These are phyloP conservation scores for Trametes versicolor DNA, from an alignment of 1,284 basidiomycete species.

Conservation along the genomic window DNA sequence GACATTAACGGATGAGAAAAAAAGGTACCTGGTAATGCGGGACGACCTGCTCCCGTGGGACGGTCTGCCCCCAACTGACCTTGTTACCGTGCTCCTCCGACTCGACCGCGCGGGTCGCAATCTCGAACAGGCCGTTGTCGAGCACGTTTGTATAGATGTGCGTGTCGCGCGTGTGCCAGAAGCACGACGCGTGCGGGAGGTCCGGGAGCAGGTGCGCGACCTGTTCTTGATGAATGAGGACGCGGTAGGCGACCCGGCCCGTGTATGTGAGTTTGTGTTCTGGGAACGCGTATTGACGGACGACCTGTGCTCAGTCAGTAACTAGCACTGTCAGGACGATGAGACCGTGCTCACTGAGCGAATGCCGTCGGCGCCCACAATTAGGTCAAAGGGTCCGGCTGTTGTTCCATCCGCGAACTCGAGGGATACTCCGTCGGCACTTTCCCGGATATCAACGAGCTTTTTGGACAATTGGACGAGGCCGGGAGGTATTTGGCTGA, in stretches of 20 bases:
- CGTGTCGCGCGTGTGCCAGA: constrained; percentile 11
- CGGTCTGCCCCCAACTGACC: constrained; percentile 5
- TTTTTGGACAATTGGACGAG: constrained; percentile 1
- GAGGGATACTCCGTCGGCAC: not conserved
- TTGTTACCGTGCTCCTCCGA: constrained; percentile 6
- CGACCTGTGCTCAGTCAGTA: not conserved
- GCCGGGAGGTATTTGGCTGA: not conserved
- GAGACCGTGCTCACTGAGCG: not conserved
- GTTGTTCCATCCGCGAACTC: not conserved
- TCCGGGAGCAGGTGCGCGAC: constrained; percentile 9
- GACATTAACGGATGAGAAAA: not conserved
- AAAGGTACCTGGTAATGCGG: constrained; percentile 4
- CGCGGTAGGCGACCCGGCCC: constrained; percentile 4
- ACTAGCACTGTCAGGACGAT: not conserved
- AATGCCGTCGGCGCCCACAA: constrained; percentile 4
- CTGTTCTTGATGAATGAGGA: not conserved
- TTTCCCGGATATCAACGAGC: not conserved
- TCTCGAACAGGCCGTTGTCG: constrained; percentile 7
- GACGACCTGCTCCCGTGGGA: constrained; percentile 5
- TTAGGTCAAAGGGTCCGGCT: not conserved
- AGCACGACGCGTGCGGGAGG: constrained; percentile 4
- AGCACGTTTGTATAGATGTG: constrained; percentile 7
- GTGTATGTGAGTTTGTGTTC: constrained; percentile 7
- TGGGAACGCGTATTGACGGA: constrained; percentile 3
- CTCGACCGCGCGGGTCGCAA: constrained; percentile 4